Conservation (phyloP, 306 rosid species). For the Casuarina cunninghamiana region DNA sequence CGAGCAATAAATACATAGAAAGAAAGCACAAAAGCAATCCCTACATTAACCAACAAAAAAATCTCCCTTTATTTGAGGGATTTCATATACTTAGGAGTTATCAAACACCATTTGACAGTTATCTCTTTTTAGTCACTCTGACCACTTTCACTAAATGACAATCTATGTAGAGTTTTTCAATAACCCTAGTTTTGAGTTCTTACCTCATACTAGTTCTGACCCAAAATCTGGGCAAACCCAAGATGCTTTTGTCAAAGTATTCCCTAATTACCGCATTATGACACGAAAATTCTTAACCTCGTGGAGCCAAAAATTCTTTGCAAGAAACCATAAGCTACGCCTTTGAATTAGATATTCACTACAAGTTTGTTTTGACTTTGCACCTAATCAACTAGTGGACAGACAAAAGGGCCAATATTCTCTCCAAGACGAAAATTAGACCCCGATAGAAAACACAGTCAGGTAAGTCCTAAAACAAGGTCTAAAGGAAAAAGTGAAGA, state of each 20-base stretch:
- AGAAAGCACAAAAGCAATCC: no score
- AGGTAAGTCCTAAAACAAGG: slow-evolving; percentile 28
- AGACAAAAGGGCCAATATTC: slow-evolving; percentile 9
- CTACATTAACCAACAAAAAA: no score
- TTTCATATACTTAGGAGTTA: no score
- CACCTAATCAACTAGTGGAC: not conserved
- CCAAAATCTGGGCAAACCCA: not conserved
- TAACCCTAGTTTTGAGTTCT: no score
- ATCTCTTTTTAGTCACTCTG: no score
- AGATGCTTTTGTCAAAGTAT: not conserved
- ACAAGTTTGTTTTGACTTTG: not conserved
- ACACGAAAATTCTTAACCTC: slow-evolving; percentile 39
- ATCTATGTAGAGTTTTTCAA: no score
- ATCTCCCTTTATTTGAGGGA: no score
- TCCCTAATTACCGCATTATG: slow-evolving; percentile 37
- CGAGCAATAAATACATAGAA: no score
- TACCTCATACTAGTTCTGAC: no score
- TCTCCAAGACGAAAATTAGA: not conserved
- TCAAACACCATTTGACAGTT: no score
- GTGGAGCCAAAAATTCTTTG: slow-evolving; percentile 45
- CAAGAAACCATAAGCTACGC: slow-evolving; percentile 23
- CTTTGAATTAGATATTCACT: not conserved
- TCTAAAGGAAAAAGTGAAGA: slow-evolving; percentile 15
- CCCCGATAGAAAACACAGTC: slow-evolving; percentile 4
- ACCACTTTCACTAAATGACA: no score